Evolutionary conservation across 2,329 filamentous ascomycete genomes (phyloP), one percentile per base, ranked within the genome.

Genomic region (Clarireedia hainanense): DNA sequence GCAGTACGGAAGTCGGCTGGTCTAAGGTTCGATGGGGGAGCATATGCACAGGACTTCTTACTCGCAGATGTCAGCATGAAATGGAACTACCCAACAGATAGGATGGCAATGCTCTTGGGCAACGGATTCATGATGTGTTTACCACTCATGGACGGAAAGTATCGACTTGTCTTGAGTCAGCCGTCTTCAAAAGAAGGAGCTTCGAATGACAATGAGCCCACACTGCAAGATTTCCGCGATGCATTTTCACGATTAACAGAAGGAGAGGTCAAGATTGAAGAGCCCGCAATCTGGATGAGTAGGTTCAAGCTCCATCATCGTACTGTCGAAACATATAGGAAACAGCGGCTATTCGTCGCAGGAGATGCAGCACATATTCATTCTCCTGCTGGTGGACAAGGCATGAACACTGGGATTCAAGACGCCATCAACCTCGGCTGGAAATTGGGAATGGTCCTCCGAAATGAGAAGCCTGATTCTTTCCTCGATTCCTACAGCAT

Each of bases 401-500:
- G 71, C 1, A 69, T 72, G 68, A 73, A 73, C 58, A 70, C 67
- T 1, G 69, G 68, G 1, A 67, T 72, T 3, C 68, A 68, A 4
- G 70, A 72, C 52, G 64, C 68, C 14, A 60, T 69, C 27, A 68
- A 71, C 50, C 54, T 72, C 0, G 70, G 63, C 3, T 72, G 70
- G 70, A 71, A 71, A 50, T 60, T 72, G 1, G 69, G 50, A 17
- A 47, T 36, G 42, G 55, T 57, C 27, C 26, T 57, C 72, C 0
- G 80, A 15, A 52, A 52, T 2, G 50, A 63, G 36, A 59, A 70
- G 1, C 66, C 66, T 10, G 65, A 73, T 9, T 60, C 67, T 0
- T 67, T 81, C 1, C 69, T 82, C 0, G 69, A 76, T 49, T 75
- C 71, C 12, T 80, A 80, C 61, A 70, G 75, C 51, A 60, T 63